Conservation (phyloP, 2,329 filamentous ascomycete species). For the Fusarium piperis region DNA sequence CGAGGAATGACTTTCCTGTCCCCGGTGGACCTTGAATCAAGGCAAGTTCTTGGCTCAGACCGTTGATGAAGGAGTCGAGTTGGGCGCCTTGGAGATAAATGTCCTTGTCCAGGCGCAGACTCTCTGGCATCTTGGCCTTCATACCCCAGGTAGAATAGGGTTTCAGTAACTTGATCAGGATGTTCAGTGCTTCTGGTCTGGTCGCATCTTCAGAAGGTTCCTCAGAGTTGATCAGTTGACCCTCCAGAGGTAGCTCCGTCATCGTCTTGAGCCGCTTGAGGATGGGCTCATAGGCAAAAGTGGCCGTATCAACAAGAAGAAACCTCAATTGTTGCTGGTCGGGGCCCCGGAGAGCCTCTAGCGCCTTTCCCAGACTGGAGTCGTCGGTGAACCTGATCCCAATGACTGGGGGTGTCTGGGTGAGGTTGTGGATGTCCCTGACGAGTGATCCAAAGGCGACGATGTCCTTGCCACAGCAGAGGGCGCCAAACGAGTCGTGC, state of each 20-base stretch:
- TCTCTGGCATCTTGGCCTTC: slow-evolving; percentile 20
- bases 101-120: slow-evolving; percentile 39
- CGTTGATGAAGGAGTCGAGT: slow-evolving; percentile 62
- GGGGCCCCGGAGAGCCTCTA: slow-evolving; percentile 54
- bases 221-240: slow-evolving; percentile 57
- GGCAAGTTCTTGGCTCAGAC: slow-evolving; percentile 63
- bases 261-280: slow-evolving; percentile 67
- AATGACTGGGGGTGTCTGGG: slow-evolving; percentile 55
- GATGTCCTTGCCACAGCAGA: slow-evolving; percentile 62
- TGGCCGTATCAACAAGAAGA: slow-evolving; percentile 69
- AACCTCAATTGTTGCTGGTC: slow-evolving; percentile 52
- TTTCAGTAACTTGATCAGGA: not conserved
- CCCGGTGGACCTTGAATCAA: slow-evolving; percentile 79
- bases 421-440: slow-evolving; percentile 59
- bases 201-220: slow-evolving; percentile 16
- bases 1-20: slow-evolving; percentile 81
- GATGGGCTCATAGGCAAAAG: slow-evolving; percentile 76
- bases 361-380: slow-evolving; percentile 54
- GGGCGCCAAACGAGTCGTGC: slow-evolving; percentile 69
- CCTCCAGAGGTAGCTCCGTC: slow-evolving; percentile 63
- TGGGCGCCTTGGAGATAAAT: slow-evolving; percentile 55
- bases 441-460: slow-evolving; percentile 69
- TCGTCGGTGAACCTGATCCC: slow-evolving; percentile 62
- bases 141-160: not conserved
- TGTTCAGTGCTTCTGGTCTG: not conserved